phyloP scores from a whole-genome alignment of 257 asterid genomes.

The Fraxinus anomala region DNA sequence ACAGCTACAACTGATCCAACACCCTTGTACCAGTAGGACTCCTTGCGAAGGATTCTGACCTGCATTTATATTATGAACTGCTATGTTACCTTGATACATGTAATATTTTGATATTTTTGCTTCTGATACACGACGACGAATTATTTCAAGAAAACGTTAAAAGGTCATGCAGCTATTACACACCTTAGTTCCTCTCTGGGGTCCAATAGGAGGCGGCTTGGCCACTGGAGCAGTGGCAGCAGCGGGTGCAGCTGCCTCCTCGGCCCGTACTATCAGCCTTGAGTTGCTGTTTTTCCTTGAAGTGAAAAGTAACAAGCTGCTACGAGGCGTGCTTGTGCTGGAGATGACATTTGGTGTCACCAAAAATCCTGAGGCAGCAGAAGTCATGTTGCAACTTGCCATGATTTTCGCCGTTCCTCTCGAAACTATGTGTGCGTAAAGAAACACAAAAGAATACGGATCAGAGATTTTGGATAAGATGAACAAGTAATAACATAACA shows the following conservation, averaged over 20 bases:
- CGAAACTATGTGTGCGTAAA: not conserved
- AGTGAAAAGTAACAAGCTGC: slow-evolving; percentile 40
- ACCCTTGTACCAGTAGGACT: slow-evolving; percentile 92
- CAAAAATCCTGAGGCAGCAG: slow-evolving; percentile 43
- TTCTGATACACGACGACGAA: not conserved
- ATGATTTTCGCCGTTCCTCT: slow-evolving; percentile 26
- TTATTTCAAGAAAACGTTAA: too few relatives aligned
- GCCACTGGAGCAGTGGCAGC: slow-evolving; percentile 50
- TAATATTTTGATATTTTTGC: not conserved
- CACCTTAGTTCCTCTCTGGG: slow-evolving; percentile 84
- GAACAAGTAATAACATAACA: too few relatives aligned
- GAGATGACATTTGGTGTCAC: slow-evolving; percentile 50
- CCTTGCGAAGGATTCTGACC: slow-evolving; percentile 88
- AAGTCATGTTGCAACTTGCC: slow-evolving; percentile 85
- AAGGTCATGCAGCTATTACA: not conserved
- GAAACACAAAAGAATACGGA: not conserved
- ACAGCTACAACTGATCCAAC: slow-evolving; percentile 88
- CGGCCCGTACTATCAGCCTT: slow-evolving; percentile 56
- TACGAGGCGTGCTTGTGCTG: slow-evolving; percentile 24
- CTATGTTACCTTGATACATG: not conserved
- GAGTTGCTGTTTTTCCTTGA: slow-evolving; percentile 39
- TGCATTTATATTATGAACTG: slow-evolving; percentile 24
- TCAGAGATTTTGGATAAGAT: slow-evolving; percentile 1
- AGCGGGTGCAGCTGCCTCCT: slow-evolving; percentile 41
- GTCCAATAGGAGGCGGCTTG: slow-evolving; percentile 90